Evolutionary conservation across 1,284 basidiomycete species (phyloP).

Genomic region (Cryptococcus neoformans): DNA sequence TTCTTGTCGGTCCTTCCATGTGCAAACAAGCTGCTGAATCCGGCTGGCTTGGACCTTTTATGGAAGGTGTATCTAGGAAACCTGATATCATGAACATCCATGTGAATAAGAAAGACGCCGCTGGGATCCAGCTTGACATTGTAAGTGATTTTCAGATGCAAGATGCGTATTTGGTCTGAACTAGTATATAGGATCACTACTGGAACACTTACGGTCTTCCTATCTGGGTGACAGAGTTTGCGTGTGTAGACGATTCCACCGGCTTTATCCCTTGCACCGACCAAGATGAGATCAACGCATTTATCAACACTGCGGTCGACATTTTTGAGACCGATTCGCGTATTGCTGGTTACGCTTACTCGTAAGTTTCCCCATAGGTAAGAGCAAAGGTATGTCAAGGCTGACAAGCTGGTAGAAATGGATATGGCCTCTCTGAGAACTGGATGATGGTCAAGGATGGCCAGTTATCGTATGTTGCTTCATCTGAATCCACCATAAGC

Average conservation of each 20-base stretch:
- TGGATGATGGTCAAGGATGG: conserved; percentile 40
- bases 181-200: conserved; percentile 36
- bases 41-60: conserved; percentile 35
- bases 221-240: conserved; percentile 48
- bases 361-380: not conserved
- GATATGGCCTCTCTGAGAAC: conserved; percentile 27
- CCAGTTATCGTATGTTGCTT: conserved; percentile 26
- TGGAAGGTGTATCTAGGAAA: conserved; percentile 17
- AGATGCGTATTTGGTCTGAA: not conserved
- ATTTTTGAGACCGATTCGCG: conserved; percentile 41
- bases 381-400: not conserved
- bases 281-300: conserved; percentile 41
- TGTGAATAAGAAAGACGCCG: conserved; percentile 48
- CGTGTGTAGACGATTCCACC: conserved; percentile 44
- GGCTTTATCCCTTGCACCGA: conserved; percentile 42
- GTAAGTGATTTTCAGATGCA: conserved; percentile 1
- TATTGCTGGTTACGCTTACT: conserved; percentile 43
- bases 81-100: conserved; percentile 46
- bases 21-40: conserved; percentile 46
- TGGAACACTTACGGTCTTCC: conserved; percentile 45
- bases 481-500: conserved; percentile 4
- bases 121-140: conserved; percentile 36
- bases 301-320: conserved; percentile 46
- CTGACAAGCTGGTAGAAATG: conserved; percentile 9
- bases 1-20: conserved; percentile 44